Evolutionary conservation across 495 filamentous ascomycete species (phyloP).

Genomic region (Trichoderma erinaceum): DNA sequence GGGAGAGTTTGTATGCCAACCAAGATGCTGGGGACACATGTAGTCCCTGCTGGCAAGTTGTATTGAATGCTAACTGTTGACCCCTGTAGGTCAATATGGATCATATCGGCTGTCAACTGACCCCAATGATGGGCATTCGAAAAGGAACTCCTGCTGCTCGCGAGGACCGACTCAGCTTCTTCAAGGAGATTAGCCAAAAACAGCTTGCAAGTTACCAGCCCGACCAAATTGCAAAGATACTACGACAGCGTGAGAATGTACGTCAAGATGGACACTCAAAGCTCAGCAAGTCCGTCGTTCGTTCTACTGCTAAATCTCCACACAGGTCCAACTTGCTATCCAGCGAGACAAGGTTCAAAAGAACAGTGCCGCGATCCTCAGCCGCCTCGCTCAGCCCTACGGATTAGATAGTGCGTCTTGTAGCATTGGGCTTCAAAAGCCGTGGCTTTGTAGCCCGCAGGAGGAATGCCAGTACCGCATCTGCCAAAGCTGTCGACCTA

Average conservation of each 20-base stretch:
- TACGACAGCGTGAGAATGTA: conserved; percentile 39
- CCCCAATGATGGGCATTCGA: conserved; percentile 23
- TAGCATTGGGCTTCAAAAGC: conserved; percentile 35
- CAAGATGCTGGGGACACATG: background rate
- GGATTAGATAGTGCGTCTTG: background rate
- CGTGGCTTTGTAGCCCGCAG: background rate
- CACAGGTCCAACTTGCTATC: conserved; percentile 25
- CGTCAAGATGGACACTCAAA: background rate
- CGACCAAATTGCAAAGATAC: conserved; percentile 33
- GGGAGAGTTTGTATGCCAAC: conserved; percentile 4
- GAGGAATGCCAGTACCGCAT: conserved; percentile 46
- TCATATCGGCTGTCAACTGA: conserved; percentile 16
- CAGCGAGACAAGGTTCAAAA: conserved; percentile 15
- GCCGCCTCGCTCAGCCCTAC: background rate
- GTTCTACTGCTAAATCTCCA: conserved; percentile 5
- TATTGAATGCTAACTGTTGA: background rate
- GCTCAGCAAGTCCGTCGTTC: background rate
- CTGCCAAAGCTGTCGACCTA: conserved; percentile 47
- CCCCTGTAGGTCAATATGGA: conserved; percentile 22
- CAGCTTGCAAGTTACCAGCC: conserved; percentile 39
- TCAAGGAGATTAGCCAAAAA: conserved; percentile 48
- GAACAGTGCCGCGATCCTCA: conserved; percentile 5
- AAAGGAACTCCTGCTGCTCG: conserved; percentile 31
- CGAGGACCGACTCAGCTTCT: conserved; percentile 33
- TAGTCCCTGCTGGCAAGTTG: background rate